phyloP scores from a whole-genome alignment of 257 asterid species.

The Linaria vulgaris region DNA sequence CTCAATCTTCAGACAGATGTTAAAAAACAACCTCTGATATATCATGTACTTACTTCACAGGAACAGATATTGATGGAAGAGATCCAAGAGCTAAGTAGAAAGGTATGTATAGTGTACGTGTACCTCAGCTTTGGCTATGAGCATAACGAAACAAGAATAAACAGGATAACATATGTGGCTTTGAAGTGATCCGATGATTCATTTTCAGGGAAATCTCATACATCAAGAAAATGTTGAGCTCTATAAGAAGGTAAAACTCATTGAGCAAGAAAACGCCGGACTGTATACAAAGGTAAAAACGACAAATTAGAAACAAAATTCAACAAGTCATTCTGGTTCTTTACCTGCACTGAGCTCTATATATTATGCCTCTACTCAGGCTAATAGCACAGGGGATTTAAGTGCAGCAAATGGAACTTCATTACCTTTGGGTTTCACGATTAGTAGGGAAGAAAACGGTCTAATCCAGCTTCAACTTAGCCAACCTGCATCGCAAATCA shows the following conservation, averaged over 20 bases:
- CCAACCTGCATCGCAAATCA: constrained; percentile 30
- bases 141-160: too few species aligned
- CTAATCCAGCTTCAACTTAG: constrained; percentile 43
- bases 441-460: constrained; percentile 22
- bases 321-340: neutral
- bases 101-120: too few species aligned
- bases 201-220: constrained; percentile 41
- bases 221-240: constrained; percentile 58
- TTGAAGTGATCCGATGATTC: constrained; percentile 3
- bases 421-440: constrained; percentile 27
- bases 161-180: neutral
- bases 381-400: constrained; percentile 35
- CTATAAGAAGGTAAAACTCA: constrained; percentile 19
- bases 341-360: neutral
- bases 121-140: too few species aligned
- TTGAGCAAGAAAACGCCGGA: too few species aligned
- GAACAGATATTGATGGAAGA: constrained; percentile 43
- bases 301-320: neutral
- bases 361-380: constrained; percentile 28
- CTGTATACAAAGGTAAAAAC: neutral
- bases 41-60: constrained; percentile 24
- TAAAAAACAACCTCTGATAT: neutral
- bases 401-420: constrained; percentile 24
- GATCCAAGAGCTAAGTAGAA: constrained; percentile 40
- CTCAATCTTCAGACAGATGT: neutral